Conservation (phyloP, 75 land plant species). For the Larix kaempferi region DNA sequence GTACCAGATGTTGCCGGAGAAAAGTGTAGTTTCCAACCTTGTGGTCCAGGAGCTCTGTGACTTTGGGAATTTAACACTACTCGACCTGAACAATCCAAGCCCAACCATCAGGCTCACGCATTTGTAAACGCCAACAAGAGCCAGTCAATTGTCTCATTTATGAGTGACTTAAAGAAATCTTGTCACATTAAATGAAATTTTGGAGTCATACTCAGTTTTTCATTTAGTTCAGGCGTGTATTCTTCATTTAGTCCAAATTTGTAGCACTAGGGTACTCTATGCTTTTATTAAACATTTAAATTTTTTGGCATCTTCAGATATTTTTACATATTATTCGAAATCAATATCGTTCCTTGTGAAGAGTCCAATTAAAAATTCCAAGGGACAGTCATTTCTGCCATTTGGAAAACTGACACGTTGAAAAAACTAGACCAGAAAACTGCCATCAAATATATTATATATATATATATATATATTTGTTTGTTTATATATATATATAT, state of each 20-base stretch:
- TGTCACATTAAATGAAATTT: neutral
- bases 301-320: neutral
- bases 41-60: neutral
- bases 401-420: no score
- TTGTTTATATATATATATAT: no score
- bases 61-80: neutral
- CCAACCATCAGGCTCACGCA: neutral
- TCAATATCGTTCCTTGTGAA: no score
- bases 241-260: neutral
- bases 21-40: neutral
- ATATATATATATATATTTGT: no score
- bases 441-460: no score
- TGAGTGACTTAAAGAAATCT: neutral
- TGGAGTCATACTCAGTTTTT: neutral
- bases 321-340: neutral
- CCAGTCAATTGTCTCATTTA: neutral
- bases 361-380: no score
- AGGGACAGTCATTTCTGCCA: no score
- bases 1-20: neutral
- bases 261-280: neutral
- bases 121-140: neutral
- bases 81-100: neutral
- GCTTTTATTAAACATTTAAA: constrained; percentile 1
- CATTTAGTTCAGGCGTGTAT: neutral
- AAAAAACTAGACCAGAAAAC: no score